These are phyloP conservation scores for Mytilinidion resinicola DNA, from an alignment of 495 filamentous ascomycete genomes.

Conservation along the genomic window DNA sequence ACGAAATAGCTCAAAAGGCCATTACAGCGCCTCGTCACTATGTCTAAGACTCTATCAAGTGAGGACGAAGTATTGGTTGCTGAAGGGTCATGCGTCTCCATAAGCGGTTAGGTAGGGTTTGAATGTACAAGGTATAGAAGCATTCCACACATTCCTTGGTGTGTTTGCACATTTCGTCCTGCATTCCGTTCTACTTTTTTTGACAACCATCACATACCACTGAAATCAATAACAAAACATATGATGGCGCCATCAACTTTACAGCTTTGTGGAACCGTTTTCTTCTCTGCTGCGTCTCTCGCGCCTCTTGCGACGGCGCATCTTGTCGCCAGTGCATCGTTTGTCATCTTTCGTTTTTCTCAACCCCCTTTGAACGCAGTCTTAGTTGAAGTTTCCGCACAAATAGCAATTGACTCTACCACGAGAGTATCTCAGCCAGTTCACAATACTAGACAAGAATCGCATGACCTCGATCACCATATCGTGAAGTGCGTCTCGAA, in stretches of 20 bases:
- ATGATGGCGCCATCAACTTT: background rate
- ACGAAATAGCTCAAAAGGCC: too few relatives aligned
- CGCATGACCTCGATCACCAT: background rate
- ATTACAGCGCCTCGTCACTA: too few relatives aligned
- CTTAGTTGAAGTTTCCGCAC: background rate
- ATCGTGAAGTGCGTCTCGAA: background rate
- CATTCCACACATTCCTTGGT: background rate
- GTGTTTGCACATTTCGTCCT: constrained; percentile 5
- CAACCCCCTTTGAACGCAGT: background rate
- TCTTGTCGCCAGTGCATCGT: background rate
- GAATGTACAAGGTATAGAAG: background rate
- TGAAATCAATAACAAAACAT: background rate
- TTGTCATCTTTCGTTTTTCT: background rate
- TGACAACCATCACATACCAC: constrained; percentile 16
- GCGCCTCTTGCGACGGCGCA: background rate
- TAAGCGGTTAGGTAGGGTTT: too few relatives aligned
- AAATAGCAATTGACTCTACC: background rate
- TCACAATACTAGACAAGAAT: background rate
- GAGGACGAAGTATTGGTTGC: too few relatives aligned
- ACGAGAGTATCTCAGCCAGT: background rate
- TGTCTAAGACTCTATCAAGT: too few relatives aligned
- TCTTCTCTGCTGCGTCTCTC: constrained; percentile 2
- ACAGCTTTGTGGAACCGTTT: background rate
- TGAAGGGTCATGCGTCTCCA: too few relatives aligned
- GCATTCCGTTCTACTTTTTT: constrained; percentile 24